Conservation (phyloP, 2,329 filamentous ascomycete species). For the Colletotrichum filicis region DNA sequence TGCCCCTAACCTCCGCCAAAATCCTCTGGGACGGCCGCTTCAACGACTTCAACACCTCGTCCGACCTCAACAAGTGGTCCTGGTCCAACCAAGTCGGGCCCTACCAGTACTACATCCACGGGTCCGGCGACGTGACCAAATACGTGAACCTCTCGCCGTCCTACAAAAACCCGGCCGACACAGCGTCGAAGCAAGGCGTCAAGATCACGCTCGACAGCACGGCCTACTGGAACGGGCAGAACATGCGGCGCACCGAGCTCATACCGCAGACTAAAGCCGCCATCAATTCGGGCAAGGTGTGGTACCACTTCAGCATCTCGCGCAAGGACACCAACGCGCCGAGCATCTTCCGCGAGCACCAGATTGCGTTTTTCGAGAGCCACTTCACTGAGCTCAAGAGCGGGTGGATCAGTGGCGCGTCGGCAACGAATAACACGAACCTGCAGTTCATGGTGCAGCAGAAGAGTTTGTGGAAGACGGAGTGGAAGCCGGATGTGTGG, state of each 20-base stretch:
- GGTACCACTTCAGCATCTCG: constrained; percentile 79
- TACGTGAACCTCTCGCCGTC: constrained; percentile 71
- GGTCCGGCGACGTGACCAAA: constrained; percentile 61
- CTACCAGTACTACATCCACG: constrained; percentile 84
- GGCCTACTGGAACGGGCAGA: constrained; percentile 78
- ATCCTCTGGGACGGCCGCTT: constrained; percentile 74
- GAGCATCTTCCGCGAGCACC: constrained; percentile 72
- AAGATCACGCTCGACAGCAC: constrained; percentile 74
- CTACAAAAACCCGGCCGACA: constrained; percentile 75
- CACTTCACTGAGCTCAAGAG: constrained; percentile 82
- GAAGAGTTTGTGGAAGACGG: constrained; percentile 69
- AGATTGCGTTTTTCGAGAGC: constrained; percentile 71
- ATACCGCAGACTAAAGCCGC: constrained; percentile 76
- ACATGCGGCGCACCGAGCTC: constrained; percentile 78
- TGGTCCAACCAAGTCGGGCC: constrained; percentile 75
- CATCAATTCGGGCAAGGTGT: constrained; percentile 74
- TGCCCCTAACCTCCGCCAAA: constrained; percentile 24
- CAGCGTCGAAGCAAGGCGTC: constrained; percentile 69
- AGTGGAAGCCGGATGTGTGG: constrained; percentile 73
- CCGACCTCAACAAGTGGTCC: constrained; percentile 70
- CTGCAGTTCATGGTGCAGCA: constrained; percentile 74
- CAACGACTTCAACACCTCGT: constrained; percentile 66
- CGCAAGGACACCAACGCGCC: constrained; percentile 69
- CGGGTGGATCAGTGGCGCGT: constrained; percentile 65
- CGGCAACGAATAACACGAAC: constrained; percentile 58